Percentiles rank a stretch among this genome's conserved stretches.
Conservation (phyloP, 805 yeast species). For the Myxozyma neotropica region DNA sequence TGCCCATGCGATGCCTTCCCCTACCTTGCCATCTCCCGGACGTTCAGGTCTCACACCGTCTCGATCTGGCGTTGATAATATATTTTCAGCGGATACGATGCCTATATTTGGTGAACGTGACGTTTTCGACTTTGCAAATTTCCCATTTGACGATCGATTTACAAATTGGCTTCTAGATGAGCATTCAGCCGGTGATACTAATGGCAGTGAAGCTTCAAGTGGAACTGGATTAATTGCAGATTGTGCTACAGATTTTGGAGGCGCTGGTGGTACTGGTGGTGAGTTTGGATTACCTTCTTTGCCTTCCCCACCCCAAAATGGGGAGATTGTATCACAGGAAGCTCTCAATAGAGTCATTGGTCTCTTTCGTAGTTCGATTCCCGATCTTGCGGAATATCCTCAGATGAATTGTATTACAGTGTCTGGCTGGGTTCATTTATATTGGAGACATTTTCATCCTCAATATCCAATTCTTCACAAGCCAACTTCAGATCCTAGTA, state of each 20-base stretch:
- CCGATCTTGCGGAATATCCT: conserved; percentile 13
- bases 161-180: conserved; percentile 28
- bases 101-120: conserved; percentile 30
- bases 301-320: conserved; percentile 14
- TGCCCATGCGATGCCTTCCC: background rate
- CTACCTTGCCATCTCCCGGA: background rate
- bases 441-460: conserved; percentile 46
- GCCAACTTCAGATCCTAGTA: conserved; percentile 41
- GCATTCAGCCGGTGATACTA: conserved; percentile 13
- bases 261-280: background rate
- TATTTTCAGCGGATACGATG: conserved; percentile 17
- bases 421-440: conserved; percentile 38
- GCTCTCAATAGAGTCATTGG: conserved; percentile 13
- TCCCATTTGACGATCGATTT: conserved; percentile 29
- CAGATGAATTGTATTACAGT: conserved; percentile 26
- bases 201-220: conserved; percentile 14
- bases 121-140: conserved; percentile 20
- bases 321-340: conserved; percentile 18
- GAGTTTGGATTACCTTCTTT: background rate
- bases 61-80: background rate
- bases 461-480: conserved; percentile 49
- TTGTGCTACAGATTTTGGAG: background rate
- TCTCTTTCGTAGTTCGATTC: conserved; percentile 8
- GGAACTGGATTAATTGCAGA: background rate
- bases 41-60: background rate